Conservation (phyloP, 441 rosid genomes). For the Melastoma candidum region DNA sequence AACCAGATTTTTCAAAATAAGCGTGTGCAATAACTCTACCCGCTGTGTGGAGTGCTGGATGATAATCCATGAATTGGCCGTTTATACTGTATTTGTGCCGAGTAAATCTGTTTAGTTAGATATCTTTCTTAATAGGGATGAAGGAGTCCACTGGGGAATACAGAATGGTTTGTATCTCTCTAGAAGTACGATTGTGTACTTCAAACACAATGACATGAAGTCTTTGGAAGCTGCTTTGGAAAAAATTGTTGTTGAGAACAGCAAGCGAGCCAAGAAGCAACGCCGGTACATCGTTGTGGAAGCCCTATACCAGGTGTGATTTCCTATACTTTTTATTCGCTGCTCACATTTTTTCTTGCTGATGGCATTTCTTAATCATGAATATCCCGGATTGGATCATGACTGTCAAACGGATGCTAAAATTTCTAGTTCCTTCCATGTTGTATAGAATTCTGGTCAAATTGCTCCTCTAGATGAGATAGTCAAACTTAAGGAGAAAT, state of each 20-base stretch:
- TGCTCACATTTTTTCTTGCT: no score
- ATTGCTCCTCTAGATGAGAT: conserved; percentile 90
- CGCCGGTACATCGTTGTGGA: conserved; percentile 88
- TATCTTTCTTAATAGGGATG: conserved; percentile 41
- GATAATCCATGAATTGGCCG: not conserved
- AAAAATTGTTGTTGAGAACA: conserved; percentile 48
- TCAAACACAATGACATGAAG: conserved; percentile 93
- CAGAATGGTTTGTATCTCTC: conserved; percentile 95
- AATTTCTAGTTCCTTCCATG: not conserved
- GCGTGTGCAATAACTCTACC: no score
- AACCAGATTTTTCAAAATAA: no score
- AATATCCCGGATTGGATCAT: no score
- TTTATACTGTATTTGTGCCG: conserved; percentile 1
- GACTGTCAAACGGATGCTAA: no score
- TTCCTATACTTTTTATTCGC: not conserved
- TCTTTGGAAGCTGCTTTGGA: conserved; percentile 54
- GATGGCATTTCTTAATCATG: no score
- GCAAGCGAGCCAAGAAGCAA: conserved; percentile 59
- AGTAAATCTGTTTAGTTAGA: conserved; percentile 3
- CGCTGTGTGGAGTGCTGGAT: no score
- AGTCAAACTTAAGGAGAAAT: conserved; percentile 79
- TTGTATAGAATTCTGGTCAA: conserved; percentile 78
- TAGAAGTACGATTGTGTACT: conserved; percentile 75
- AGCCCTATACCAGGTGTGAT: conserved; percentile 75
- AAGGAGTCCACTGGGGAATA: conserved; percentile 96